phyloP scores from a whole-genome alignment of 139 green algal genomes.

The Micractinium conductrix region DNA sequence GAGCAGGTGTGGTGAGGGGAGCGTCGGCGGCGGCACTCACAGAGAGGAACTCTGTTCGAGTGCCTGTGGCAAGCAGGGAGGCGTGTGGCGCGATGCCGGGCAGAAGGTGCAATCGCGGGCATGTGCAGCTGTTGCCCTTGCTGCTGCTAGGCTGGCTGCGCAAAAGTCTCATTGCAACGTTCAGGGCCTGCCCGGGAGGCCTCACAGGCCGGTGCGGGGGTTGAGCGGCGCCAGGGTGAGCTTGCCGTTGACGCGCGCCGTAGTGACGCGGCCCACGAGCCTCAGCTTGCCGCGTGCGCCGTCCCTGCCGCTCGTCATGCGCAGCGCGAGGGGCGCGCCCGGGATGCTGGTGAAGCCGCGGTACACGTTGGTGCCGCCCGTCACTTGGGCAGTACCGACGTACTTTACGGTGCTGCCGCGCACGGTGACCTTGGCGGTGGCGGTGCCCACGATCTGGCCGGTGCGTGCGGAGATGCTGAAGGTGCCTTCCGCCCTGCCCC shows the following conservation, averaged over 20 bases:
- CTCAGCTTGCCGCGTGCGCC: neutral
- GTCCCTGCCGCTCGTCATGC: neutral
- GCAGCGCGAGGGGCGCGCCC: neutral
- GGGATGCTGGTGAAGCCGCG: conserved; percentile 31
- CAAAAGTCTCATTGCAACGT: too few species aligned
- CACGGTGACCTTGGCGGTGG: neutral
- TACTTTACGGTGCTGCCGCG: neutral
- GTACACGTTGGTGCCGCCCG: conserved; percentile 11
- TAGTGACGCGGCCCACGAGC: neutral
- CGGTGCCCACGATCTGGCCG: neutral
- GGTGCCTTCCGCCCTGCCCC: neutral
- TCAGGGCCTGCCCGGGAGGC: too few species aligned
- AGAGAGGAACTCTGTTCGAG: too few species aligned
- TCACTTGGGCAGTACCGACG: neutral
- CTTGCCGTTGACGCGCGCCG: neutral
- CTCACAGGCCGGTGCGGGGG: neutral
- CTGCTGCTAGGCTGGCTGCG: too few species aligned
- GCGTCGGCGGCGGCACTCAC: too few species aligned
- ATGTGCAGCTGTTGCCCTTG: too few species aligned
- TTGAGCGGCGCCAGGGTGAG: conserved; percentile 3
- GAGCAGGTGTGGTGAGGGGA: too few species aligned
- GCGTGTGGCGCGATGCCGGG: too few species aligned
- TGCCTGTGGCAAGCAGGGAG: too few species aligned
- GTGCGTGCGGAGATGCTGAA: neutral
- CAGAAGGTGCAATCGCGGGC: too few species aligned